Evolutionary conservation across 345 rosid genomes (phyloP).

Genomic region (Dipteronia sinensis): DNA sequence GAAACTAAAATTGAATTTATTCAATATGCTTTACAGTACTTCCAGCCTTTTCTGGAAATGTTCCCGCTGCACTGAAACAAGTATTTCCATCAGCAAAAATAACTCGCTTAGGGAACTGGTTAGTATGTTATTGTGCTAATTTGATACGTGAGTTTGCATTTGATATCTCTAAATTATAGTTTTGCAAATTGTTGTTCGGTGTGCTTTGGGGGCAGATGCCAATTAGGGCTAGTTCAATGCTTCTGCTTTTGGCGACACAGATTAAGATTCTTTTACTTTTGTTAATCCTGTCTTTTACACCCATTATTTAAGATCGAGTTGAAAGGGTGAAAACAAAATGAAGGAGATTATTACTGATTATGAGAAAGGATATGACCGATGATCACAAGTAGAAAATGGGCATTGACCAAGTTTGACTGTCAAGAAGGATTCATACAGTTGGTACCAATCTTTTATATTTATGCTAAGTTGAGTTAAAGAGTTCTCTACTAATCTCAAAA

Average conservation of each 20-base stretch:
- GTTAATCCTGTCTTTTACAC: background rate
- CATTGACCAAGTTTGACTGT: background rate
- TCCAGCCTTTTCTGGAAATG: constrained; percentile 76
- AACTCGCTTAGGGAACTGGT: constrained; percentile 71
- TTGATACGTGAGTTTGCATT: constrained; percentile 12
- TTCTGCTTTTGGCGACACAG: background rate
- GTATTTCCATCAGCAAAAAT: constrained; percentile 71
- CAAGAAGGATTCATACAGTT: background rate
- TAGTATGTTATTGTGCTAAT: constrained; percentile 22
- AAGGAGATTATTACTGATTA: background rate
- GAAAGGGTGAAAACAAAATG: background rate
- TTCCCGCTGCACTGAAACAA: constrained; percentile 56
- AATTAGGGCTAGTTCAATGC: background rate
- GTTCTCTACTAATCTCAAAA: background rate
- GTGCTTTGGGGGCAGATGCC: background rate
- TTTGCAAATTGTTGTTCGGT: background rate
- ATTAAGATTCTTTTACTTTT: background rate
- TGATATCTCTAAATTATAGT: constrained; percentile 16
- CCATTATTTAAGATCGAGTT: constrained; percentile 1
- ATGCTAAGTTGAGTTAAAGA: background rate
- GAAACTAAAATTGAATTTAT: background rate
- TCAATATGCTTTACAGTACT: constrained; percentile 48
- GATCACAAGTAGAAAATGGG: background rate
- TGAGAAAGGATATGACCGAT: background rate
- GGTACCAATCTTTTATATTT: constrained; percentile 3